Evolutionary conservation across 805 yeast genomes (phyloP), one percentile per base, ranked within the genome.

Genomic region (Metschnikowia reukaufii): DNA sequence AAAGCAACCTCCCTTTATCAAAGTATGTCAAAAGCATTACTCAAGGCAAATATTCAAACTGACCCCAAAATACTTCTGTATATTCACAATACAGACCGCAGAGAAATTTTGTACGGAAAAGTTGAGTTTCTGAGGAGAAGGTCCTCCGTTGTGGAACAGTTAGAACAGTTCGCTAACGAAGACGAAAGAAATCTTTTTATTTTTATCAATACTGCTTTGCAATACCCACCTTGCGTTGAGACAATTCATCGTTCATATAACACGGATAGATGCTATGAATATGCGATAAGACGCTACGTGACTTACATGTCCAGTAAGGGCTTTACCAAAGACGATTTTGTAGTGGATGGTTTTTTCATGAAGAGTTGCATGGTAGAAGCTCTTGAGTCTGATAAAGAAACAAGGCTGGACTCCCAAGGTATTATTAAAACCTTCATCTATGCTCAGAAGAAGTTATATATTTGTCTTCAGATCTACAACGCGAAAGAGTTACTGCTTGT

Each of bases 241-340:
- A 6, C 6, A 4, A 13, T 30, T 15, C 9, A 5, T n/a, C n/a
- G 39, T 9, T 20, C 27, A 7, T 6, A 20, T 4, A 5, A 36
- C 10, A 36, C 39, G 10, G 18, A 4, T 3, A 10, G 37, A 18
- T 10, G 10, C 13, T 38, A 44, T 20, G 20, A 32, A 0, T 44
- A 37, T 21, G 25, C 47, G 6, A 44, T 44, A 16, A 18, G 38
- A 9, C 31, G 37, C 4, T 44, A 44, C 25, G 33, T 44, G 17
- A n/a, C n/a, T 17, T 44, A 17, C 20, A 23, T 38, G 38, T 42
- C 47, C 23, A 19, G 21, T 7, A n/a, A 23, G 10, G 34, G 33
- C 2, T 8, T 37, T 19, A 30, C 19, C 10, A 15, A n/a, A 13
- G 31, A 20, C 10, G n/a, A 44, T 6, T 33, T 44, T 16, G 34